These are phyloP conservation scores for Salix caprea DNA, from an alignment of 345 rosid genomes.

Conservation along the genomic window DNA sequence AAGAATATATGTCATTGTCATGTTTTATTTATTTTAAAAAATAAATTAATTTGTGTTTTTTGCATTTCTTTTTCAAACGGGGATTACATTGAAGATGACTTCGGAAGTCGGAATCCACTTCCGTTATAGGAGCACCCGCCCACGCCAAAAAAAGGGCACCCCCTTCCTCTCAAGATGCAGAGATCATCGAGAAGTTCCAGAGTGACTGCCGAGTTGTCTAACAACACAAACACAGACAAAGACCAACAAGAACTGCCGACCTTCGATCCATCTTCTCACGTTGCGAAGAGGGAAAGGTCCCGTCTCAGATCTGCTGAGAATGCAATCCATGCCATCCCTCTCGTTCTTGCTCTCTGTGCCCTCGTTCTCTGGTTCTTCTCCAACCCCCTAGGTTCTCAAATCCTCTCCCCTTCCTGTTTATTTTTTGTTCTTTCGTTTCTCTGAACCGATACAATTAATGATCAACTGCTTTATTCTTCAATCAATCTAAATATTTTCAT, in stretches of 20 bases:
- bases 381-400: not conserved
- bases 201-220: slow-evolving; percentile 37
- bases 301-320: slow-evolving; percentile 66
- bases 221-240: slow-evolving; percentile 12
- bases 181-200: slow-evolving; percentile 52
- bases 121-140: no score
- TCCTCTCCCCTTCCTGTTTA: not conserved
- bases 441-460: not conserved
- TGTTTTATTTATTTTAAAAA: no score
- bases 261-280: slow-evolving; percentile 55
- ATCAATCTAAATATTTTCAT: not conserved
- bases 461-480: not conserved
- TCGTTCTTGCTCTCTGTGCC: slow-evolving; percentile 54
- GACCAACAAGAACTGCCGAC: slow-evolving; percentile 48
- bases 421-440: not conserved
- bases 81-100: no score
- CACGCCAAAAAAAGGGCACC: no score
- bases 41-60: no score
- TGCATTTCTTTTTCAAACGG: no score
- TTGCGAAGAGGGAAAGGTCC: slow-evolving; percentile 56
- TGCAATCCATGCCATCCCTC: slow-evolving; percentile 71
- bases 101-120: no score
- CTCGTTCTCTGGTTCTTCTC: slow-evolving; percentile 81
- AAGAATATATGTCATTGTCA: no score
- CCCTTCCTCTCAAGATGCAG: slow-evolving; percentile 36